Percentiles rank a stretch among this genome's conserved stretches.
Evolutionary conservation across 441 rosid genomes (phyloP).

Genomic region (Raphanus hybrid): DNA sequence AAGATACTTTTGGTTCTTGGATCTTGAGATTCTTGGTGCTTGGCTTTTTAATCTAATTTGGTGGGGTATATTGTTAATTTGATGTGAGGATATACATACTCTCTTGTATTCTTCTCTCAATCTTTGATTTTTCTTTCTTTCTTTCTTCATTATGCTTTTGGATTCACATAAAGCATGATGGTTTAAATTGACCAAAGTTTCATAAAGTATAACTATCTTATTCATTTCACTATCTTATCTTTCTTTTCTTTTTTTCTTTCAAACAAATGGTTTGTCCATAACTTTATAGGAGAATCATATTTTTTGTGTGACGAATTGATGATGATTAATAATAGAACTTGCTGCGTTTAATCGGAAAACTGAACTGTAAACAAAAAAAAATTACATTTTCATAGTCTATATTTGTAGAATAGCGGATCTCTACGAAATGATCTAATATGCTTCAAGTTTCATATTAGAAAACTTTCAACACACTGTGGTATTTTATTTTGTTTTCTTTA

Average conservation of each 20-base stretch:
- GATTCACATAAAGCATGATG: constrained; percentile 40
- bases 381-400: neutral
- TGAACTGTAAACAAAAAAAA: constrained; percentile 10
- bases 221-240: constrained; percentile 42
- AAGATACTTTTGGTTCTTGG: constrained; percentile 28
- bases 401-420: neutral
- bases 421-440: neutral
- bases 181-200: constrained; percentile 32
- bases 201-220: constrained; percentile 35
- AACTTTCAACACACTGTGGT: neutral
- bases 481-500: neutral
- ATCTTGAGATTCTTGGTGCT: constrained; percentile 35
- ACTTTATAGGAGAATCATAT: neutral
- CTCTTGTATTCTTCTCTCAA: constrained; percentile 32
- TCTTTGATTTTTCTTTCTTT: constrained; percentile 17
- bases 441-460: constrained; percentile 8
- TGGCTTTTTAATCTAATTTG: constrained; percentile 33
- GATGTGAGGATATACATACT: constrained; percentile 31
- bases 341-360: constrained; percentile 17
- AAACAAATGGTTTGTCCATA: constrained; percentile 22
- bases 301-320: neutral
- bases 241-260: neutral
- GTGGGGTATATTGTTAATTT: constrained; percentile 44
- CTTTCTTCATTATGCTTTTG: constrained; percentile 36
- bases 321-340: constrained; percentile 24